phyloP scores from a whole-genome alignment of 2,329 filamentous ascomycete genomes.

The Cryphonectria carpinicola region DNA sequence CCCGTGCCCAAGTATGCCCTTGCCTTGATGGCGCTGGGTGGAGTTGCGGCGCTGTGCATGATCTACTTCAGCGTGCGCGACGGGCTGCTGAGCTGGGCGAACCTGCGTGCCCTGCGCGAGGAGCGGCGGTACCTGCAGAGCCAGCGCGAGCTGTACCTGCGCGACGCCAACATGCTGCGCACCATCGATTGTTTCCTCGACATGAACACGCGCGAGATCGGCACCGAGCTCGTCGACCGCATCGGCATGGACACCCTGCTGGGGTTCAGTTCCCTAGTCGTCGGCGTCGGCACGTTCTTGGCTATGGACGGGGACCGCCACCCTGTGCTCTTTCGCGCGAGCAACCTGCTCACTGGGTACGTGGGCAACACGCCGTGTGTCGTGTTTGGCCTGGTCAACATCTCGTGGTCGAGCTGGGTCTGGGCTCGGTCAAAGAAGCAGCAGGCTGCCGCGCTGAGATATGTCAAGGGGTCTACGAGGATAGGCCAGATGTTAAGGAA shows the following conservation, averaged over 20 bases:
- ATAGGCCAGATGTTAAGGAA: constrained; percentile 39
- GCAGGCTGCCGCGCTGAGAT: constrained; percentile 32
- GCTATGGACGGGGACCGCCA: constrained; percentile 54
- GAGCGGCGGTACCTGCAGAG: constrained; percentile 44
- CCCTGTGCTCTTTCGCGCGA: constrained; percentile 45
- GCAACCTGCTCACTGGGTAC: constrained; percentile 59
- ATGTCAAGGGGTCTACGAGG: constrained; percentile 34
- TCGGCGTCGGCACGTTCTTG: constrained; percentile 56
- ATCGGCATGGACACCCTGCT: constrained; percentile 55
- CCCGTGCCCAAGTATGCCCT: constrained; percentile 54
- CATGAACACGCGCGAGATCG: constrained; percentile 52
- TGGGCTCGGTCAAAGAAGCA: constrained; percentile 46
- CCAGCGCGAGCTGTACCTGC: constrained; percentile 27
- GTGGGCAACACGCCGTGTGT: constrained; percentile 57
- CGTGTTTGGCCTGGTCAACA: constrained; percentile 53
- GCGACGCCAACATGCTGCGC: constrained; percentile 31
- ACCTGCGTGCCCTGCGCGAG: constrained; percentile 48
- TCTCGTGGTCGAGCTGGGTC: constrained; percentile 51
- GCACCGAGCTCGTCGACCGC: constrained; percentile 55
- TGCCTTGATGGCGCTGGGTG: constrained; percentile 57
- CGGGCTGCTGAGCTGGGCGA: constrained; percentile 46
- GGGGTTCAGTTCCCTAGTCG: constrained; percentile 53
- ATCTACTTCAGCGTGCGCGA: constrained; percentile 52
- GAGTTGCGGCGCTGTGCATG: constrained; percentile 48
- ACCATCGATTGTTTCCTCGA: constrained; percentile 45